These are phyloP conservation scores for Wickerhamiella siamensis DNA, from an alignment of 805 yeast genomes.

Conservation along the genomic window DNA sequence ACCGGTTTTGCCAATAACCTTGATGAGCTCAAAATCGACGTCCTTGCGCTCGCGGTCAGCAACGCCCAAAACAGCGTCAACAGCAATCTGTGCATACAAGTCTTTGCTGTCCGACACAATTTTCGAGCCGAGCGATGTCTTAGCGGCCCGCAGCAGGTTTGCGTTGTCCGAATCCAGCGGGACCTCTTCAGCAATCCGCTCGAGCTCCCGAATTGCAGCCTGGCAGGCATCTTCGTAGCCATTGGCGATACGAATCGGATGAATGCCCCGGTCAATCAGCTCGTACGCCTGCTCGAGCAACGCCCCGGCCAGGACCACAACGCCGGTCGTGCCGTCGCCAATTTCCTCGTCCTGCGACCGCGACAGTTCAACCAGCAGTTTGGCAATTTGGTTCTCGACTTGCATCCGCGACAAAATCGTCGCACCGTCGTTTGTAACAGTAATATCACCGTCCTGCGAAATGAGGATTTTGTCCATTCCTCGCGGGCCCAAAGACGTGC, in stretches of 20 bases:
- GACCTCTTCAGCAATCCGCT: conserved; percentile 57
- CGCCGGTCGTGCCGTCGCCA: conserved; percentile 99
- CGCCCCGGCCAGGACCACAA: conserved; percentile 91
- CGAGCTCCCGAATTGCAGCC: conserved; percentile 68
- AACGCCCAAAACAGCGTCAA: conserved; percentile 83
- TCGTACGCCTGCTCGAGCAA: conserved; percentile 87
- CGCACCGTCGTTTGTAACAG: conserved; percentile 97
- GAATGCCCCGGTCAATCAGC: conserved; percentile 90
- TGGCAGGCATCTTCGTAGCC: conserved; percentile 97
- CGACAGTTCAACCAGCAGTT: conserved; percentile 81
- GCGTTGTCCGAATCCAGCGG: conserved; percentile 32
- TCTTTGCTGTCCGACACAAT: conserved; percentile 90
- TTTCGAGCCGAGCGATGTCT: conserved; percentile 88
- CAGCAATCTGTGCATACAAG: conserved; percentile 92
- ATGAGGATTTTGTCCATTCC: conserved; percentile 95
- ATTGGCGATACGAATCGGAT: conserved; percentile 91
- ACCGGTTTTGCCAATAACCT: conserved; percentile 90
- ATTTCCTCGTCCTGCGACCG: conserved; percentile 95
- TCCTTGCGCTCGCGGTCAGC: conserved; percentile 87
- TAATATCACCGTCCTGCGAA: conserved; percentile 93
- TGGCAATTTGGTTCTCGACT: conserved; percentile 89
- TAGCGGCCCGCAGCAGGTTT: conserved; percentile 74
- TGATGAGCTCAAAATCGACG: conserved; percentile 92
- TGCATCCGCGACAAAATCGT: conserved; percentile 94
- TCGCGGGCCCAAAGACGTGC: conserved; percentile 91